Base-by-base conservation (phyloP, 2,329 filamentous ascomycete genomes). In the Penicillium sp. region DNA sequence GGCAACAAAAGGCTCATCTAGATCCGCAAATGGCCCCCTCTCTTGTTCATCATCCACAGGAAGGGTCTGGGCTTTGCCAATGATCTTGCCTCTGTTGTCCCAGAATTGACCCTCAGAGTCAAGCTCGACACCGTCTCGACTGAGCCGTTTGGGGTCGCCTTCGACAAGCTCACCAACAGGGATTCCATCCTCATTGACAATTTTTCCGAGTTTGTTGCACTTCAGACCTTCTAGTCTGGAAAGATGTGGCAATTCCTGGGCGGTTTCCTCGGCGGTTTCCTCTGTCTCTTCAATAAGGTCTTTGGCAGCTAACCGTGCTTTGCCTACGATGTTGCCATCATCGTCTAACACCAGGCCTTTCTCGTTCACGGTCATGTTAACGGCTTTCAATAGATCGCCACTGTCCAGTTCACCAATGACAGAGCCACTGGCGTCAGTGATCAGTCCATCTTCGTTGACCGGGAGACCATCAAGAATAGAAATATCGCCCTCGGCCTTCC, bases 141-240 rank as follows among this genome's bases (percentile, higher is more conserved):
- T 21, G 10, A 42, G 19, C 19, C 13, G 13, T 21, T 13, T 42
- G n/a, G 37, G 37, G 10, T 23, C 37, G 62, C 85, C 87, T 56
- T 86, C 83, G 14, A 80, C 71, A 14, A 87, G 71, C 50, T 87
- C 81, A 49, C 86, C 86, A 44, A 81, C 67, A 2, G 80, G 73
- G 31, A 77, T 80, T 31, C 79, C 77, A 4, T 68, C 27, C 1
- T 57, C 64, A 33, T 77, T 75, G 49, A 79, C 67, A 57, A 70
- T 77, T 62, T 68, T 79, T 58, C 65, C 77, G 57, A 63, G 68
- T 65, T 73, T 80, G 67, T 69, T 78, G 67, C 69, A 75, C 56
- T 70, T 69, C 55, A 76, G 51, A 14, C 73, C 71, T 62, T 77
- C 37, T 9, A 23, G 37, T 13, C 9, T 21, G 19, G 37, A 42